Percentiles rank a stretch among this genome's conserved stretches.
These are phyloP conservation scores for Nannizziopsis barbatae DNA, from an alignment of 2,329 filamentous ascomycete genomes.

Conservation along the genomic window DNA sequence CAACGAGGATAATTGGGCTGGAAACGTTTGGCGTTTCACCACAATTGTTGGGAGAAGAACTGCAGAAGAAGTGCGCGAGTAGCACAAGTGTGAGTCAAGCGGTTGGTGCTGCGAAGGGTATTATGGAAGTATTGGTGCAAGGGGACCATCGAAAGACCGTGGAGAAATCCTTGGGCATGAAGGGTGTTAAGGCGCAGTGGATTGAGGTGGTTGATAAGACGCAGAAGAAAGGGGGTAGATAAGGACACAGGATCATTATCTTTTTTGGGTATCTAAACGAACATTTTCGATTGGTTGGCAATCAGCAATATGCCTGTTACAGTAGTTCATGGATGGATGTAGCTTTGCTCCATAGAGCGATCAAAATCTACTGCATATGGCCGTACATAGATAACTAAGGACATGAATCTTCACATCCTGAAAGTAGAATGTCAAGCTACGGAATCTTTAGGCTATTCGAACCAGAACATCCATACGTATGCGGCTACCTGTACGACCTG, in stretches of 20 bases:
- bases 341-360: no score
- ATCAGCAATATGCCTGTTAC: no score
- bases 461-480: no score
- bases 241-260: not conserved
- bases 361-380: no score
- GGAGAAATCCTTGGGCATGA: conserved; percentile 47
- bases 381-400: no score
- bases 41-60: conserved; percentile 50
- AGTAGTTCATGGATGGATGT: no score
- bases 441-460: no score
- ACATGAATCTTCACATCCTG: no score
- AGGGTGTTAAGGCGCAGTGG: conserved; percentile 50
- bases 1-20: conserved; percentile 51
- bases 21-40: conserved; percentile 53
- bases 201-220: conserved; percentile 57
- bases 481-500: no score
- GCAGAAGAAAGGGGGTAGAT: conserved; percentile 49
- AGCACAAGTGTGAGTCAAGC: conserved; percentile 53
- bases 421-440: no score
- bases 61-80: conserved; percentile 58
- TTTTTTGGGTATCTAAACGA: no score
- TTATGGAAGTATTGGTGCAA: conserved; percentile 58
- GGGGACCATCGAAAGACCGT: conserved; percentile 54
- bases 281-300: no score
- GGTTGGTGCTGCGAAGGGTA: conserved; percentile 50